Evolutionary conservation across 2,329 filamentous ascomycete species (phyloP), one percentile per base, ranked within the genome.

Genomic region (Pseudophaeomoniella oleicola): DNA sequence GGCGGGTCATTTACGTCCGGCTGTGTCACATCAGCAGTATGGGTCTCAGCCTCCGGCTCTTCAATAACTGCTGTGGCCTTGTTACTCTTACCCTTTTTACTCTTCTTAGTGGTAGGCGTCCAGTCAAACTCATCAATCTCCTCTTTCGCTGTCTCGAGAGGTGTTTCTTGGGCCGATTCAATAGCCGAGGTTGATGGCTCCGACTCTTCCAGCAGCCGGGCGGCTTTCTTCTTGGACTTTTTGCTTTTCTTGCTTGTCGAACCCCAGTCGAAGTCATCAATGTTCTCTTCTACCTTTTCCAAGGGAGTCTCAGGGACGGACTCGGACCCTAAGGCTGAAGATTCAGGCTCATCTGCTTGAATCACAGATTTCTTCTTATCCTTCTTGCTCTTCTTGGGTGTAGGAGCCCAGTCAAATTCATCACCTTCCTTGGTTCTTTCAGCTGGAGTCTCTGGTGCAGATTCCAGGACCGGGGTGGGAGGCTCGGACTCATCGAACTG

Each of bases 181-280:
- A n/a, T 6, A 6, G 22, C 22, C n/a, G 22, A n/a, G n/a, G n/a
- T n/a, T n/a, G n/a, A n/a, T n/a, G n/a, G n/a, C n/a, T n/a, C n/a
- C n/a, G n/a, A n/a, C n/a, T n/a, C n/a, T n/a, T n/a, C n/a, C n/a
- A n/a, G n/a, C n/a, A n/a, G n/a, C n/a, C n/a, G n/a, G n/a, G n/a
- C n/a, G n/a, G 10, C 30, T 16, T 36, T 36, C 19, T 36, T 17
- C 22, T 16, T 36, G 12, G 30, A 14, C 5, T 36, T 13, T 14
- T 44, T 48, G 42, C 53, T 54, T 4, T 44, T 36, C 32, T 50
- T 50, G 37, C 47, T 49, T 2, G 43, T 41, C 37, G 43, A 43
- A 35, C 30, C 18, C 4, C 32, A 39, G 16, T 32, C 27, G n/a
- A 37, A 39, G 2, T 30, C 34, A 32, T 32, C n/a, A 15, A 39